Evolutionary conservation across 805 yeast species (phyloP).

Genomic region (Debaryomyces maramus): DNA sequence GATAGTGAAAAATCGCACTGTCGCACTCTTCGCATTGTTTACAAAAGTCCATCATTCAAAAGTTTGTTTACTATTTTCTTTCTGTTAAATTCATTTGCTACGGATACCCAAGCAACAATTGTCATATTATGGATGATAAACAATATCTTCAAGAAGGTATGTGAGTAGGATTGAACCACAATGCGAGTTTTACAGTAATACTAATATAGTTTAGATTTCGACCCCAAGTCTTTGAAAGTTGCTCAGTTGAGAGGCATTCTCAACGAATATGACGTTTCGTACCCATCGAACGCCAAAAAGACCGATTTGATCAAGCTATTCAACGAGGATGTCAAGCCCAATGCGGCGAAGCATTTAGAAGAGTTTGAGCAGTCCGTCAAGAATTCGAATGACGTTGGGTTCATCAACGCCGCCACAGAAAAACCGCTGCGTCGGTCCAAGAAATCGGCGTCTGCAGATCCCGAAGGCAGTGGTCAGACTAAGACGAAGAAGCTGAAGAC

Average conservation of each 20-base stretch:
- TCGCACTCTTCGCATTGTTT: neutral
- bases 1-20: no score
- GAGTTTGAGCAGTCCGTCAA: constrained; percentile 18
- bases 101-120: no score
- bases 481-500: constrained; percentile 1
- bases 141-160: constrained; percentile 25
- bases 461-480: neutral
- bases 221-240: constrained; percentile 63
- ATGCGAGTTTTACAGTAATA: no score
- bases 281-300: constrained; percentile 67
- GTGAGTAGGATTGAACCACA: no score
- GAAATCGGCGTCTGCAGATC: neutral
- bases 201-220: constrained; percentile 51
- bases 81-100: neutral
- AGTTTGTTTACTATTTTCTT: neutral
- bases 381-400: constrained; percentile 21
- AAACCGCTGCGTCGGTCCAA: neutral
- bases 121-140: constrained; percentile 19
- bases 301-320: constrained; percentile 62
- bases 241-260: constrained; percentile 70
- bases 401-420: constrained; percentile 10
- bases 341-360: constrained; percentile 41
- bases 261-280: constrained; percentile 58
- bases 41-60: neutral
- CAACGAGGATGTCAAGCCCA: constrained; percentile 51